Conservation (phyloP, 2,329 filamentous ascomycete genomes). For the Westerdykella ornata region DNA sequence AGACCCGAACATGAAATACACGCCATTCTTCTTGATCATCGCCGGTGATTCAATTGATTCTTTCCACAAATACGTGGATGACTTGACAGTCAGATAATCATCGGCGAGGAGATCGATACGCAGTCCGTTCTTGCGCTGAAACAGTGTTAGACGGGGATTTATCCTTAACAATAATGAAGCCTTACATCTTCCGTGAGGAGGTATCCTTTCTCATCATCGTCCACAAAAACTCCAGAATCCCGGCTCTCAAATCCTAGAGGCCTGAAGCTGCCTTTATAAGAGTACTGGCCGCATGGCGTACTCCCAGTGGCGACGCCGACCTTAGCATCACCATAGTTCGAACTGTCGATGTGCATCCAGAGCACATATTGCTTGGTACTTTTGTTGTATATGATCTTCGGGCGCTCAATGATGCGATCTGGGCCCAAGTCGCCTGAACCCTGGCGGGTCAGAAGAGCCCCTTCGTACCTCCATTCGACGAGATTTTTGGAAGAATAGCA, state of each 20-base stretch:
- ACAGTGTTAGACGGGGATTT: not conserved
- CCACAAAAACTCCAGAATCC: slow-evolving; percentile 56
- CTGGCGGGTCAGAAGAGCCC: slow-evolving; percentile 52
- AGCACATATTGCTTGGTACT: slow-evolving; percentile 59
- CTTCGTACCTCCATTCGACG: slow-evolving; percentile 57
- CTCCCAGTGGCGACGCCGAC: slow-evolving; percentile 57
- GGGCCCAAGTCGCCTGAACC: slow-evolving; percentile 53
- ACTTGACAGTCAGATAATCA: slow-evolving; percentile 50
- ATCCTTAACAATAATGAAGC: slow-evolving; percentile 3
- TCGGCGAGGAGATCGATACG: slow-evolving; percentile 52
- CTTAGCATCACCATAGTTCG: slow-evolving; percentile 56
- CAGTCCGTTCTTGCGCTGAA: slow-evolving; percentile 50
- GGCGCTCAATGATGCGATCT: slow-evolving; percentile 57
- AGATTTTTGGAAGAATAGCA: slow-evolving; percentile 60
- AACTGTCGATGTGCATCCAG: slow-evolving; percentile 61
- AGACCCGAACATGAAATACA: slow-evolving; percentile 61
- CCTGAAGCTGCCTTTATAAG: slow-evolving; percentile 42
- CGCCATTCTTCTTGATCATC: slow-evolving; percentile 53
- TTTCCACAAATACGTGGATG: slow-evolving; percentile 48
- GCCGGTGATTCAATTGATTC: slow-evolving; percentile 57
- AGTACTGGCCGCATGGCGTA: slow-evolving; percentile 56
- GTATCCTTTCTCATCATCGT: slow-evolving; percentile 56
- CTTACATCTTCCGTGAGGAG: slow-evolving; percentile 57
- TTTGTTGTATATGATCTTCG: slow-evolving; percentile 63
- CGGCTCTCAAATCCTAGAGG: slow-evolving; percentile 49